Percentiles rank a stretch among this genome's conserved stretches.
These are phyloP conservation scores for Elsinoe australis DNA, from an alignment of 2,329 filamentous ascomycete genomes.

Conservation along the genomic window DNA sequence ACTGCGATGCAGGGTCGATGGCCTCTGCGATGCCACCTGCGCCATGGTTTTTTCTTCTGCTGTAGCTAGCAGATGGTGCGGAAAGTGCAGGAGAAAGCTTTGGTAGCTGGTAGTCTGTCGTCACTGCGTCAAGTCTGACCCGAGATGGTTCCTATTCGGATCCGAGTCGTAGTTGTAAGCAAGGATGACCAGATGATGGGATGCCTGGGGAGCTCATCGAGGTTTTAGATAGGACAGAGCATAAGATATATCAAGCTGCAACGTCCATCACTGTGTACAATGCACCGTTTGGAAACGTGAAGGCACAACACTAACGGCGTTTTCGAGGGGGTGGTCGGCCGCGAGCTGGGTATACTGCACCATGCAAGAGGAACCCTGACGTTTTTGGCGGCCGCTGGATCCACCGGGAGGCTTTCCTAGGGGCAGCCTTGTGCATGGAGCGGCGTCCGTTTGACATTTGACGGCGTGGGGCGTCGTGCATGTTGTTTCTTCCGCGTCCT, in stretches of 20 bases:
- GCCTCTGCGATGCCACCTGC: conserved; percentile 14
- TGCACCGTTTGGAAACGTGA: conserved; percentile 9
- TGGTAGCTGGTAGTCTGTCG: conserved; percentile 1
- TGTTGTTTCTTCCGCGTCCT: conserved; percentile 8
- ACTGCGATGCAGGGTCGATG: conserved; percentile 16
- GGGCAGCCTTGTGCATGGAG: conserved; percentile 9
- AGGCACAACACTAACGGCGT: conserved; percentile 14
- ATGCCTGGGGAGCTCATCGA: background rate
- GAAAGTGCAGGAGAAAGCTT: conserved; percentile 5
- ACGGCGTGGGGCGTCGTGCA: conserved; percentile 17
- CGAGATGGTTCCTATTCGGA: background rate
- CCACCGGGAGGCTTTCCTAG: conserved; percentile 11
- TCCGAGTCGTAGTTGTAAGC: background rate
- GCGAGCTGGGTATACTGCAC: conserved; percentile 7
- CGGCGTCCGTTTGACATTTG: conserved; percentile 17
- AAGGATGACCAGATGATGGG: background rate
- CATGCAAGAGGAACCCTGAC: conserved; percentile 6
- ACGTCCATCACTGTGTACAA: conserved; percentile 18
- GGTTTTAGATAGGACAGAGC: conserved; percentile 9
- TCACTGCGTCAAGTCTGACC: conserved; percentile 13
- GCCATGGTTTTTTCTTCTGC: conserved; percentile 16
- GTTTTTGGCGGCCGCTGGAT: conserved; percentile 12
- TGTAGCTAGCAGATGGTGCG: conserved; percentile 18
- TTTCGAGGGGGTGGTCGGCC: conserved; percentile 15
- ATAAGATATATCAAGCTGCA: conserved; percentile 14